These are phyloP conservation scores for Oropetium thomaeum DNA, from an alignment of 176 grass and related monocot genomes.

Conservation along the genomic window DNA sequence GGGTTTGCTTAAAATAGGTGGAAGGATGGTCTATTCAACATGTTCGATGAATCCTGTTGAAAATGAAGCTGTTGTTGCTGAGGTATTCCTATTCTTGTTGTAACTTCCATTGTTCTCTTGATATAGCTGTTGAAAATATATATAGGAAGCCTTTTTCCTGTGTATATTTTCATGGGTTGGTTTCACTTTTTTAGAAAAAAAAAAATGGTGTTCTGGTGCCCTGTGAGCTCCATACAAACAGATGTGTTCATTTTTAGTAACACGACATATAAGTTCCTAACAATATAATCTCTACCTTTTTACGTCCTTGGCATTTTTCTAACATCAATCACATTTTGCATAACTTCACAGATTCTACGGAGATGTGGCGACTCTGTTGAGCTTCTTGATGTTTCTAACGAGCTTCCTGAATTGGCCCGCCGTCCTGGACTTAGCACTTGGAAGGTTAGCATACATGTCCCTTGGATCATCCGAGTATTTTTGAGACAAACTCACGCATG, in stretches of 20 bases:
- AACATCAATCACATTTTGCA: conserved; percentile 13
- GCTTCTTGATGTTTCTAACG: conserved; percentile 84
- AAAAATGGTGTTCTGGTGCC: conserved; percentile 12
- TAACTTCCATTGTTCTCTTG: background rate
- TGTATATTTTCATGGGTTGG: conserved; percentile 20
- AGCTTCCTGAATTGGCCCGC: conserved; percentile 65
- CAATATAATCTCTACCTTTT: background rate
- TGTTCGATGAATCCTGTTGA: conserved; percentile 99
- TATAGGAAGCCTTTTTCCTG: background rate
- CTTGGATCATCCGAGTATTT: conserved; percentile 8
- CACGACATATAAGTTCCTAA: background rate
- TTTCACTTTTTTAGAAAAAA: conserved; percentile 17
- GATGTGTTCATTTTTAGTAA: conserved; percentile 12
- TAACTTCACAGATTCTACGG: conserved; percentile 69
- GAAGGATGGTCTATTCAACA: conserved; percentile 97
- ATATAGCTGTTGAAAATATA: too few relatives aligned
- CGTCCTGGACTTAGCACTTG: conserved; percentile 84
- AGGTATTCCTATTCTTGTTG: conserved; percentile 53
- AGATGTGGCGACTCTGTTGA: conserved; percentile 79
- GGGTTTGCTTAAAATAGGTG: conserved; percentile 75
- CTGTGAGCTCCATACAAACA: background rate
- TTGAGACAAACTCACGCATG: background rate
- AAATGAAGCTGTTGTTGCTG: conserved; percentile 94
- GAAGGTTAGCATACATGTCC: conserved; percentile 69
- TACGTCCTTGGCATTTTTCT: background rate